Evolutionary conservation across 2,329 filamentous ascomycete species (phyloP).

Genomic region (Aspergillus carbonarius): DNA sequence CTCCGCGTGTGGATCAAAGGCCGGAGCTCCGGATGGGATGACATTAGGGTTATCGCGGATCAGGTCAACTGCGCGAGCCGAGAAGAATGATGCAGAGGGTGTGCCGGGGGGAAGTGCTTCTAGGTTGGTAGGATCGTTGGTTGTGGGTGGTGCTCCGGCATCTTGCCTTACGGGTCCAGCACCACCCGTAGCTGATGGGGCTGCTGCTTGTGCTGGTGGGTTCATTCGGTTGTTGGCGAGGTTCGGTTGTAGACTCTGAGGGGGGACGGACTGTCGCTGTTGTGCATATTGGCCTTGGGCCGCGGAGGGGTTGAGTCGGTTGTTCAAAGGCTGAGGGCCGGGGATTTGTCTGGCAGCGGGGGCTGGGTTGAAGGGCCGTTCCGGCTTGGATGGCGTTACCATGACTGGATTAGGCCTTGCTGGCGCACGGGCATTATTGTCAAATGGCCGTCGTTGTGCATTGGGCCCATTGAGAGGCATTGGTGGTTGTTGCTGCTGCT

Average conservation of each 20-base stretch:
- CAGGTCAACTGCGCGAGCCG: slow-evolving; percentile 63
- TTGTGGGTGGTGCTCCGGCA: slow-evolving; percentile 13
- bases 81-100: slow-evolving; percentile 65
- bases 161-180: slow-evolving; percentile 27
- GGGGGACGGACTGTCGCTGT: slow-evolving; percentile 21
- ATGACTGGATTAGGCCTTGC: slow-evolving; percentile 24
- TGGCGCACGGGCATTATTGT: slow-evolving; percentile 16
- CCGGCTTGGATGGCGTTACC: slow-evolving; percentile 42
- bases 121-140: slow-evolving; percentile 15
- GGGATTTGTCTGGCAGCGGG: slow-evolving; percentile 23
- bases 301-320: slow-evolving; percentile 21
- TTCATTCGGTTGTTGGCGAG: slow-evolving; percentile 19
- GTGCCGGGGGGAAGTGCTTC: slow-evolving; percentile 30
- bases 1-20: slow-evolving; percentile 72
- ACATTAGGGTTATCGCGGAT: slow-evolving; percentile 53
- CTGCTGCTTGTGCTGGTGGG: slow-evolving; percentile 19
- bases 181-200: slow-evolving; percentile 13
- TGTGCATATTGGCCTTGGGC: slow-evolving; percentile 14
- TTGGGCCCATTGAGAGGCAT: slow-evolving; percentile 24
- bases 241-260: slow-evolving; percentile 19
- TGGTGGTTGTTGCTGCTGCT: slow-evolving; percentile 34
- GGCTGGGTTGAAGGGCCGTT: slow-evolving; percentile 27
- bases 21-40: slow-evolving; percentile 46
- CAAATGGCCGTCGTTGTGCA: slow-evolving; percentile 22
- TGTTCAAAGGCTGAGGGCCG: slow-evolving; percentile 20